Evolutionary conservation across 2,329 filamentous ascomycete genomes (phyloP), one percentile per base, ranked within the genome.

Genomic region (Davidsoniella eucalypti): DNA sequence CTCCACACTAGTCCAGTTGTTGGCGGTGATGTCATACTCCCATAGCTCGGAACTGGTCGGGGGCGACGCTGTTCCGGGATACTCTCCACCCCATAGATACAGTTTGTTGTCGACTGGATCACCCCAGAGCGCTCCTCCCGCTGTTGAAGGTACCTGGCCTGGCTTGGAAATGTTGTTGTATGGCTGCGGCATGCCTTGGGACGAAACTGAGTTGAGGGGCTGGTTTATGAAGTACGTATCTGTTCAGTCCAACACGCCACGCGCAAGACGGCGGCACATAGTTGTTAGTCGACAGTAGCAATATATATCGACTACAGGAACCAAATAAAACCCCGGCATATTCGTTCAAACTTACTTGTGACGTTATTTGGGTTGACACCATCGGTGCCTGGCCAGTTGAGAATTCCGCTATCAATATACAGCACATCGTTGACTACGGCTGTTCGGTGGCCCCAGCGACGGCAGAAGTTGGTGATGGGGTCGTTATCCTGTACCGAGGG

Each of bases 41-140:
- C 72, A 77, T 25, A 81, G 67, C 10, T 43, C 43, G 18, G 62
- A 62, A 49, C 73, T 71, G 0, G 67, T 59, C 37, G 65, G 62
- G 0, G 74, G 72, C 2, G 65, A 58, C 25, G 64, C 58, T 12
- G 57, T 58, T 52, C 61, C 60, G 56, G 70, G 74, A 55, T 71
- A 77, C 54, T 80, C 72, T 43, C 78, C 78, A 9, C 78, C 78
- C 57, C 73, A 82, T 2, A 77, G 65, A 58, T 78, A 81, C 46
- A 82, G 69, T 41, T 70, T 67, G 58, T 80, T 79, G 62, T 82
- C 82, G 38, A 76, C 66, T 23, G 70, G 64, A 58, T 82, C 78
- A 6, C 69, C 65, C 77, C 77, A 82, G 10, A 81, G 62, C 2
- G 70, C 59, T 25, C 67, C 69, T 33, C 69, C 69, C 47, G 61